phyloP scores from a whole-genome alignment of 345 rosid species.

The Luvunga scandens region DNA sequence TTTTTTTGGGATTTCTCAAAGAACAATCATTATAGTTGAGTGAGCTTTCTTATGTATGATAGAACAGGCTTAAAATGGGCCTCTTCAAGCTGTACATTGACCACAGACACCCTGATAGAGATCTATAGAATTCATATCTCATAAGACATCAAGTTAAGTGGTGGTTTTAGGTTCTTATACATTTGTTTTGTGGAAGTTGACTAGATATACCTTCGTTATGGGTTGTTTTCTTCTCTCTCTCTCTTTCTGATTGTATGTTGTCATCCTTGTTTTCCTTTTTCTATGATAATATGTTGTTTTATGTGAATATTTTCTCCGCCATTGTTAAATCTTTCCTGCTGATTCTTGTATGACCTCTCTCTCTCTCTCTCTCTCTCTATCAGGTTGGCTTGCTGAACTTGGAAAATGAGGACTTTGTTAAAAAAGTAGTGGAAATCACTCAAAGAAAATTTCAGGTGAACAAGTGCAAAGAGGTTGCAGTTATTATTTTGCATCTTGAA shows the following conservation, averaged over 20 bases:
- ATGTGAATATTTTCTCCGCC: neutral
- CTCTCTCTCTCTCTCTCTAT: constrained; percentile 6
- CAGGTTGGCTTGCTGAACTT: constrained; percentile 88
- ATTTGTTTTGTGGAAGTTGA: neutral
- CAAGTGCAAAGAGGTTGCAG: neutral
- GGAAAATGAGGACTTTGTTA: constrained; percentile 90
- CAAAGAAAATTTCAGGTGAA: constrained; percentile 76
- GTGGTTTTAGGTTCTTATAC: neutral
- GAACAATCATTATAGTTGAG: neutral
- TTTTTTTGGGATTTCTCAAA: no score
- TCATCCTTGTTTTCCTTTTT: neutral
- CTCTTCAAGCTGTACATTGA: neutral
- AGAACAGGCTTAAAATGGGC: neutral
- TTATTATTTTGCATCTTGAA: neutral
- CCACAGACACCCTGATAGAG: neutral
- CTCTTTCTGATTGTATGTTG: neutral
- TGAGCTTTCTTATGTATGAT: neutral
- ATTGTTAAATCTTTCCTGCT: neutral
- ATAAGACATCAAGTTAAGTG: neutral
- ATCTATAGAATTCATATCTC: neutral
- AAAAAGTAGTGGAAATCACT: constrained; percentile 47
- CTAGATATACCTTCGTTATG: neutral
- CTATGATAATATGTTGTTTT: neutral
- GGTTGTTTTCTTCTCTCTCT: neutral
- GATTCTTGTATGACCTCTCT: neutral